Evolutionary conservation across 1,139 yeast genomes (phyloP), one percentile per base, ranked within the genome.

Genomic region (Yamadazyma membranifaciens): DNA sequence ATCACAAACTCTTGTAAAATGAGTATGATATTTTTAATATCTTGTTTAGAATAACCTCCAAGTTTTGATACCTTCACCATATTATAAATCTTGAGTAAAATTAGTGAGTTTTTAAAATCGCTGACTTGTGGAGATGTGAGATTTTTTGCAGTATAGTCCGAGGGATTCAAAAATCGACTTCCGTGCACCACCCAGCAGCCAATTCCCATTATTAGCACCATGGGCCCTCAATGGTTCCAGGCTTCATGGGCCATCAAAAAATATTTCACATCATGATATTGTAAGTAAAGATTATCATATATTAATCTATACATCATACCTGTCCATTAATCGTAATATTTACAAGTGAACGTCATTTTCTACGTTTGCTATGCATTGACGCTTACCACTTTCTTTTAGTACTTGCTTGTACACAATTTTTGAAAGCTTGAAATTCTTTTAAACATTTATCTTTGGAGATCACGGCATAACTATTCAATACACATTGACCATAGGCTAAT

Each of bases 401-500:
- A 16, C 41, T 44, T 39, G 65, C 59, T 42, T 65, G 65, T 3
- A 81, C 82, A 59, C 94, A 84, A 31, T 62, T 55, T 51, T 76
- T 80, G 60, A 82, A 83, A 37, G 54, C 58, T 32, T 60, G 52
- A 50, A 84, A 84, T 59, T 85, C 87, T 33, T 65, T 59, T 36
- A 64, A 69, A 56, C 89, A 83, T 26, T 75, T 68, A 45, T 77
- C 83, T 45, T 78, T 75, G 25, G 72, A 53, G 37, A 83, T 73
- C 31, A 76, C 71, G 45, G 76, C 73, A 57, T 83, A 81, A 42
- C 74, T 69, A 34, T 65, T 62, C 32, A 83, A 59, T 12, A 84
- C 67, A 54, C 92, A 84, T 46, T 78, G 72, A 6, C 88, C 91
- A 52, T 84, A 84, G 0, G 64, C 67, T 37, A 65, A 43, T 2